These are phyloP conservation scores for Rhizoctonia solani DNA, from an alignment of 1,284 basidiomycete genomes.

Conservation along the genomic window DNA sequence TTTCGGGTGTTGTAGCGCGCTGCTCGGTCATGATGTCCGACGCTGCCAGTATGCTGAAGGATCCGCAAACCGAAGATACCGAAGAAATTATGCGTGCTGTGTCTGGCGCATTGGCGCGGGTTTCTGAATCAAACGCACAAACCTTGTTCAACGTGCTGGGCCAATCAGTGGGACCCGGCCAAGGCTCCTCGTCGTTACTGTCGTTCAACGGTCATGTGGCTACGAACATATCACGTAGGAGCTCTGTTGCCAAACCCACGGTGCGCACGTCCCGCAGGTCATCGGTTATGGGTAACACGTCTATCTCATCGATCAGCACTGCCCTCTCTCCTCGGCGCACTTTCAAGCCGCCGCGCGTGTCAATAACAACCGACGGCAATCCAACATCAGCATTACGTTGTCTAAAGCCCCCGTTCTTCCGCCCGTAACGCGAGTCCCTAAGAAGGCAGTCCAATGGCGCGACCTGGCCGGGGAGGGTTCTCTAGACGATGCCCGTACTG, in stretches of 20 bases:
- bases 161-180: conserved; percentile 62
- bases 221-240: conserved; percentile 18
- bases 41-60: conserved; percentile 60
- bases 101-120: conserved; percentile 54
- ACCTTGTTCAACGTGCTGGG: conserved; percentile 67
- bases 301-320: conserved; percentile 41
- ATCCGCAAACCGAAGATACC: conserved; percentile 47
- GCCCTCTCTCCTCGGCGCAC: conserved; percentile 44
- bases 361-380: conserved; percentile 42
- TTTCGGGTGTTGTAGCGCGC: conserved; percentile 79
- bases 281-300: conserved; percentile 29
- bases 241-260: conserved; percentile 16
- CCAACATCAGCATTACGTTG: conserved; percentile 33
- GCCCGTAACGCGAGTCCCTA: conserved; percentile 40
- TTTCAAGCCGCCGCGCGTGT: conserved; percentile 67
- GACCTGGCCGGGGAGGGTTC: conserved; percentile 86
- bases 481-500: conserved; percentile 67
- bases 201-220: conserved; percentile 37
- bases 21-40: conserved; percentile 75
- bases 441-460: conserved; percentile 86
- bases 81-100: conserved; percentile 50
- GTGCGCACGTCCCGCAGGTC: conserved; percentile 45
- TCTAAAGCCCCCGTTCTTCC: conserved; percentile 21
- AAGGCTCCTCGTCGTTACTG: conserved; percentile 52
- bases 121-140: conserved; percentile 70